Evolutionary conservation across 2,329 filamentous ascomycete species (phyloP), one percentile per base, ranked within the genome.

Genomic region (Pseudogymnoascus sp.): DNA sequence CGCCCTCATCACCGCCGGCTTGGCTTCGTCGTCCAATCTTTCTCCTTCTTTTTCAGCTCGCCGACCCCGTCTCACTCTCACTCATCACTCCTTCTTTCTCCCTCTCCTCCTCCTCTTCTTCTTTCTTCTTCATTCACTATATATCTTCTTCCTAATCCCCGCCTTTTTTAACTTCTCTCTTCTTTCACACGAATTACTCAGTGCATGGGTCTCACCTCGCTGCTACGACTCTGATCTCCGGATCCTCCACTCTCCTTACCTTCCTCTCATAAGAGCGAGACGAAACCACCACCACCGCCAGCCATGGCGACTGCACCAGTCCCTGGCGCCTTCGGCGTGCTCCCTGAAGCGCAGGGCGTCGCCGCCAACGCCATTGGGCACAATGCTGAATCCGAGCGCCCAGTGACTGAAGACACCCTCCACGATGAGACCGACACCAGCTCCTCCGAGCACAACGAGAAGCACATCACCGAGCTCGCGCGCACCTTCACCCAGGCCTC

Each of bases 401-500:
- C 59, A 16, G 59, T 38, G 18, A 60, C 59, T 23, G 59, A 60
- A 14, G 59, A 60, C 12, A 38, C 59, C 14, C 33, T 38, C 10
- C 18, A 37, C 21, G 59, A 42, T 4, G 59, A 60, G 59, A 60
- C 59, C 4, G 59, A 60, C 37, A 42, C 33, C 37, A 42, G n/a
- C 33, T 38, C 12, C 56, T 60, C 59, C 12, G 59, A 60, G n/a
- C 4, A 37, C 1, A 60, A 40, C 33, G 59, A 60, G 3, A 60
- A 70, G 8, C 61, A 65, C 5, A 64, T 71, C 38, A 63, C 66
- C 59, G 38, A 68, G 5, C 64, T 72, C 10, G 70, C 70, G 3
- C 66, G 68, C 50, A 63, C 67, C 31, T 60, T 72, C 8, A 72
- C 70, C 1, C 62, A 70, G 23, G 60, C 65, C 5, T 71, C 70